A percentile compares a stretch with the other conserved stretches of the same genome.
These are phyloP conservation scores for Litchi chinensis DNA, from an alignment of 345 rosid genomes.

Conservation along the genomic window DNA sequence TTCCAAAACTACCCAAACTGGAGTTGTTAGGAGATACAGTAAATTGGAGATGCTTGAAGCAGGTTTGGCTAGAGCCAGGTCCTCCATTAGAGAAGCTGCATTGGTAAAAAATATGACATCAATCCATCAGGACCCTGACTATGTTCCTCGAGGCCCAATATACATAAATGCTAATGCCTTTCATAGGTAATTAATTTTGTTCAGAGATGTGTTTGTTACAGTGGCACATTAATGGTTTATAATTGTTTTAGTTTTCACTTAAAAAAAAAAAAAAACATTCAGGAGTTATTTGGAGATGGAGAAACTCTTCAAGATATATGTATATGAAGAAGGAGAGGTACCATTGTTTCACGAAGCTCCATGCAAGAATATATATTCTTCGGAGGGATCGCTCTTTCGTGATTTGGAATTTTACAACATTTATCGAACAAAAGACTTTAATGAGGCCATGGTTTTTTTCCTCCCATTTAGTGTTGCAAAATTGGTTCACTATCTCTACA, in stretches of 20 bases:
- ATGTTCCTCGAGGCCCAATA: conserved; percentile 41
- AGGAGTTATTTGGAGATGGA: conserved; percentile 53
- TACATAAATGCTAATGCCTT: conserved; percentile 47
- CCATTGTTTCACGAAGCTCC: conserved; percentile 43
- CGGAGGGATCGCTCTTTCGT: conserved; percentile 41
- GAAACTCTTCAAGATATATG: conserved; percentile 37
- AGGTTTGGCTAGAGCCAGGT: conserved; percentile 28
- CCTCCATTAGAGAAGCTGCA: conserved; percentile 41
- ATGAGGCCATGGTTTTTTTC: conserved; percentile 62
- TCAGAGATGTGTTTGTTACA: too few species aligned
- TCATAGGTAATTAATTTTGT: conserved; percentile 21
- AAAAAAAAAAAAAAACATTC: neutral
- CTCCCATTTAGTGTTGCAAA: conserved; percentile 73
- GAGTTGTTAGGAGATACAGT: conserved; percentile 10
- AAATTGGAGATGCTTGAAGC: conserved; percentile 36
- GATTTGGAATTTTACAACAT: conserved; percentile 40
- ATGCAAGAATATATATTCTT: conserved; percentile 41
- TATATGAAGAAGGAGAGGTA: conserved; percentile 43
- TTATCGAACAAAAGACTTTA: conserved; percentile 48
- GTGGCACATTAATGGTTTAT: too few species aligned
- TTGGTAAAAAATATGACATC: conserved; percentile 32
- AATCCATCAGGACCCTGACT: conserved; percentile 28
- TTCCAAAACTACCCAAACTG: neutral
- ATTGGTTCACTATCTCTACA: conserved; percentile 60
- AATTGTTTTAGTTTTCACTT: too few species aligned